A percentile compares a stretch with the other conserved stretches of the same genome.
Evolutionary conservation across 1,284 basidiomycete genomes (phyloP).

Genomic region (Fomitopsis palustris): DNA sequence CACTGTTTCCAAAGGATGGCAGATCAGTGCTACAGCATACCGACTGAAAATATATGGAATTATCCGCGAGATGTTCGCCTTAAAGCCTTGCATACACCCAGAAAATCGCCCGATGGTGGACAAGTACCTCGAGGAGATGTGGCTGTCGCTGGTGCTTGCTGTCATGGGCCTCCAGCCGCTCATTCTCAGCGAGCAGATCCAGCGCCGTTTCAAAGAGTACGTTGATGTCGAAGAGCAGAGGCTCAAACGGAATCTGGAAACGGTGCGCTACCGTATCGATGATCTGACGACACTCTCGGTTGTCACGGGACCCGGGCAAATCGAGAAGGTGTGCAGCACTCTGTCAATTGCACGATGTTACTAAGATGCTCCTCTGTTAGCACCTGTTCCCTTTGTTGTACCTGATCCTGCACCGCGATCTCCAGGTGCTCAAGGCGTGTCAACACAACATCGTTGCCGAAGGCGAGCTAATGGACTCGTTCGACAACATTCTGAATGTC

Average conservation of each 20-base stretch:
- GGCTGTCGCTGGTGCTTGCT: slow-evolving; percentile 4
- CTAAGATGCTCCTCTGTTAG: neutral
- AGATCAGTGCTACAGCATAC: slow-evolving; percentile 10
- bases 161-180: slow-evolving; percentile 6
- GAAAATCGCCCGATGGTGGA: slow-evolving; percentile 17
- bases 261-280: slow-evolving; percentile 23
- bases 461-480: neutral
- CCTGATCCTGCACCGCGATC: neutral
- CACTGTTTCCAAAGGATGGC: slow-evolving; percentile 6
- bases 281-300: slow-evolving; percentile 21
- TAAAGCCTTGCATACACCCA: slow-evolving; percentile 13
- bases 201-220: slow-evolving; percentile 17
- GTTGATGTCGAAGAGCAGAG: slow-evolving; percentile 14
- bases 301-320: slow-evolving; percentile 18
- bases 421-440: neutral
- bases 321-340: slow-evolving; percentile 18
- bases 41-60: slow-evolving; percentile 19
- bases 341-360: neutral
- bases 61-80: slow-evolving; percentile 18
- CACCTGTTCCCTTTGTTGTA: neutral
- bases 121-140: slow-evolving; percentile 16
- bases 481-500: neutral
- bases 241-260: slow-evolving; percentile 21
- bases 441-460: neutral
- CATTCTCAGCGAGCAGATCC: neutral